phyloP scores from a whole-genome alignment of 345 rosid genomes.

The Hevea brasiliensis region DNA sequence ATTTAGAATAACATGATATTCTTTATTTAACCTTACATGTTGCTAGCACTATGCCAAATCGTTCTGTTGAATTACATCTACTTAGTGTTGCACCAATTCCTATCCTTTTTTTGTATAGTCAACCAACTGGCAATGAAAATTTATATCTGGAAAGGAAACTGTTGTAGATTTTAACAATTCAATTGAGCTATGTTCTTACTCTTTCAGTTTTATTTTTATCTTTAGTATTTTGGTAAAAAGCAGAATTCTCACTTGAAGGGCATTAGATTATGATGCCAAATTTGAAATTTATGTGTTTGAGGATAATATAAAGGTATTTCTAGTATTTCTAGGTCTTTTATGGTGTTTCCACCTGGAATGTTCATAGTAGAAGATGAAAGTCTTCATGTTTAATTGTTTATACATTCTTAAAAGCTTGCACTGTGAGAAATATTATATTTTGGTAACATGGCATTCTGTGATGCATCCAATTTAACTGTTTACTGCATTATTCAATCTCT shows the following conservation, averaged over 20 bases:
- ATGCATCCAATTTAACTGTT: too few relatives aligned
- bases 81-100: background rate
- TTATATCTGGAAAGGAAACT: background rate
- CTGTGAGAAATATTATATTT: background rate
- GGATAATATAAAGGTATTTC: too few relatives aligned
- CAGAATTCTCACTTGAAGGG: too few relatives aligned
- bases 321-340: too few relatives aligned
- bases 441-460: too few relatives aligned
- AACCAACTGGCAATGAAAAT: background rate
- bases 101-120: background rate
- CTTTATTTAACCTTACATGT: background rate
- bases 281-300: too few relatives aligned
- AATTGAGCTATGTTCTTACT: too few relatives aligned
- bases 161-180: background rate
- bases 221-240: too few relatives aligned
- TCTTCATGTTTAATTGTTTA: background rate
- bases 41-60: background rate
- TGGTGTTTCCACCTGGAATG: too few relatives aligned
- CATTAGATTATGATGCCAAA: too few relatives aligned
- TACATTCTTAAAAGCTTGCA: background rate
- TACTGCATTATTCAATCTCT: background rate
- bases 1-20: background rate
- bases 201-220: too few relatives aligned
- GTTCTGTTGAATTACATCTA: background rate
- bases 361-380: too few relatives aligned